Base-by-base conservation (phyloP, 106 monocot genomes). In the Gastrodia elata region DNA sequence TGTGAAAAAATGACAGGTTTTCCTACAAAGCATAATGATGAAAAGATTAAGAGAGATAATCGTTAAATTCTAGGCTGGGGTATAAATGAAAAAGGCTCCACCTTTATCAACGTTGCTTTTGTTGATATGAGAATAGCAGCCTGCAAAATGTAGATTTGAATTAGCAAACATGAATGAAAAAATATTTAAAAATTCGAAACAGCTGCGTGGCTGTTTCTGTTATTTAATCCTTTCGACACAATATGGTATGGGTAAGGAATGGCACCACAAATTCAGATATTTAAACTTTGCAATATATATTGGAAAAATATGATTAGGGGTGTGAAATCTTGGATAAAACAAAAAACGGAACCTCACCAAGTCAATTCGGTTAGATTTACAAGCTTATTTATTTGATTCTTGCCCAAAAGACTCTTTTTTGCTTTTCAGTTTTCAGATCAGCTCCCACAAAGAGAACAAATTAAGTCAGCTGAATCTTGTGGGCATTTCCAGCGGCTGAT, bases 61-160 rank as follows among this genome's bases (percentile, higher is more conserved):
- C 25, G 52, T 69, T 15, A 59, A 48, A 55, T 9, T 34, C 35
- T 20, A 30, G 37, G 22, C 9, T 39, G 16, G 35, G 43, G 39
- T n/a, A 42, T 15, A 36, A 73, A 42, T 11, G 18, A 11, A n/a
- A 42, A 71, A 55, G 10, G 64, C 4, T 22, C 78, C 82, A 94
- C 94, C 86, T 59, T 73, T 81, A 59, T 73, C 74, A 13, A 59
- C 67, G 69, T 24, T 86, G 41, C 49, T 90, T 59, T 72, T 84
- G 77, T 82, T 81, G 71, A 87, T 37, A 55, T 89, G 87, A 71
- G 87, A 81, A 77, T 85, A 95, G 70, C 94, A 95, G 73, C 83
- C 94, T 95, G 80, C 78, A 80, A 67, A 39, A 74, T 36, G n/a
- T 43, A 65, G 16, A 72, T 37, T 35, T 37, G 57, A 8, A 68